Evolutionary conservation across 768 basidiomycete genomes (phyloP).

Genomic region (Trametes gibbosa): DNA sequence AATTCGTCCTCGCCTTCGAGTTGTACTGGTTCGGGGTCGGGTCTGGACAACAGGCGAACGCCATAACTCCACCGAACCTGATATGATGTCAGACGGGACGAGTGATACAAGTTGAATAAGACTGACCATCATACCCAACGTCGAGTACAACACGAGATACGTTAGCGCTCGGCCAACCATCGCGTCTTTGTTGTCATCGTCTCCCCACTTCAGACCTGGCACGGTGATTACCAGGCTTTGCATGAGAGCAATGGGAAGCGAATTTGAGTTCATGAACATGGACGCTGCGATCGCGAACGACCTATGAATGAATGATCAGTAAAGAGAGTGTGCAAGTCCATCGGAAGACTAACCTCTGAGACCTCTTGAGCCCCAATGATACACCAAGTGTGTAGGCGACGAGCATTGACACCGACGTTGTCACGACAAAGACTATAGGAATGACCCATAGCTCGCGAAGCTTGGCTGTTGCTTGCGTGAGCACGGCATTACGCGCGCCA

Average conservation of each 20-base stretch:
- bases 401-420: constrained; percentile 68
- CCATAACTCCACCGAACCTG: constrained; percentile 94
- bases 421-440: constrained; percentile 78
- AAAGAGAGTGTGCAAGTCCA: not conserved
- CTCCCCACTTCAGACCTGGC: constrained; percentile 76
- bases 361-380: constrained; percentile 62
- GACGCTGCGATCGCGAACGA: constrained; percentile 78
- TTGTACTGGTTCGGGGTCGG: constrained; percentile 47
- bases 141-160: constrained; percentile 90
- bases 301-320: constrained; percentile 35
- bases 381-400: constrained; percentile 64
- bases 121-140: constrained; percentile 91
- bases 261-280: constrained; percentile 95
- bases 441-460: constrained; percentile 81
- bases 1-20: constrained; percentile 33
- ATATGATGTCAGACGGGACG: not conserved
- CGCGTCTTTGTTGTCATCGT: constrained; percentile 75
- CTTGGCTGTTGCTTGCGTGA: constrained; percentile 47
- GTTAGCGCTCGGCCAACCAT: constrained; percentile 92
- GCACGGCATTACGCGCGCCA: not conserved
- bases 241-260: constrained; percentile 92
- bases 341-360: constrained; percentile 59
- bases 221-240: constrained; percentile 85
- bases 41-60: constrained; percentile 73
- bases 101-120: not conserved